phyloP scores from a whole-genome alignment of 371 early-diverging fungal species.

The Choanephora cucurbitarum region DNA sequence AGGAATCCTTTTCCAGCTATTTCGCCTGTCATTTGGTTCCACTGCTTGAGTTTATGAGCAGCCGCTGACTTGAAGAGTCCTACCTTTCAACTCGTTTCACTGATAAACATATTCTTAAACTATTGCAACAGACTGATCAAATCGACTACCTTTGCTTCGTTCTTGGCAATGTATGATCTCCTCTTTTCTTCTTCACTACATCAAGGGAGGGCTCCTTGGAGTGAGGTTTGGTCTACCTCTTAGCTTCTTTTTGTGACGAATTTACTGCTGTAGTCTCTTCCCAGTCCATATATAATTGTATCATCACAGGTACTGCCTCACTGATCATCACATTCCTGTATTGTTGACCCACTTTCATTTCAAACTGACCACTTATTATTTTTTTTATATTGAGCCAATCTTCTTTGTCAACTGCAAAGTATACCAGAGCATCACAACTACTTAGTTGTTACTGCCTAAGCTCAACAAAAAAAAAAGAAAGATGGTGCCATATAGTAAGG shows the following conservation, averaged over 20 bases:
- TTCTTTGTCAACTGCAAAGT: no score
- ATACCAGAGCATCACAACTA: no score
- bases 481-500: no score
- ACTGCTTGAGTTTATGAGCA: no score
- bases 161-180: constrained; percentile 22
- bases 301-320: constrained; percentile 12
- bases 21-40: no score
- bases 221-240: no score
- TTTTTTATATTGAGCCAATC: constrained; percentile 7
- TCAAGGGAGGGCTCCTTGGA: constrained; percentile 9
- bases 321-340: constrained; percentile 8
- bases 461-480: no score
- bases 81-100: constrained; percentile 16
- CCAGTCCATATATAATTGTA: constrained; percentile 16
- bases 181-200: constrained; percentile 11
- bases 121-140: constrained; percentile 23
- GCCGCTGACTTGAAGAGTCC: no score
- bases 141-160: constrained; percentile 24
- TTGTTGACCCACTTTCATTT: constrained; percentile 12
- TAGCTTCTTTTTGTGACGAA: constrained; percentile 10
- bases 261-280: constrained; percentile 11
- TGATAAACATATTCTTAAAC: constrained; percentile 23
- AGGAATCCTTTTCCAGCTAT: no score
- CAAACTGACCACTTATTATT: constrained; percentile 2
- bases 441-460: no score